Percentiles rank a stretch among this genome's conserved stretches.
phyloP scores from a whole-genome alignment of 345 rosid species.

The Pugionium dolabratum region DNA sequence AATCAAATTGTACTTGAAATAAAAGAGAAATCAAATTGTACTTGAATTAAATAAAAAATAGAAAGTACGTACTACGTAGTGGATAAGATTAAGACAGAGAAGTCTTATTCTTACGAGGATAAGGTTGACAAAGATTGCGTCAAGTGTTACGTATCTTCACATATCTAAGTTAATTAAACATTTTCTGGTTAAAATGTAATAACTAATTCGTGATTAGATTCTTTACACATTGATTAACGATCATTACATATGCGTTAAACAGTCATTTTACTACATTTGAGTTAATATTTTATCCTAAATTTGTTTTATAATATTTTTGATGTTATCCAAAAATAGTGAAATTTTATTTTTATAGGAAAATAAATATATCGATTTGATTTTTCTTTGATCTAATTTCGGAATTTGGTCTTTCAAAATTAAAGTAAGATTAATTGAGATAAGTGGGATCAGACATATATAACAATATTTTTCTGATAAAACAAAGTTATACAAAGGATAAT shows the following conservation, averaged over 20 bases:
- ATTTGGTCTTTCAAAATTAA: no score
- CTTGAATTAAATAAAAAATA: not conserved
- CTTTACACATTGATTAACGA: constrained; percentile 31
- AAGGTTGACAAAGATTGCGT: constrained; percentile 36
- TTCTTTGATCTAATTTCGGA: not conserved
- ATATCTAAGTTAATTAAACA: not conserved
- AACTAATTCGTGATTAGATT: not conserved
- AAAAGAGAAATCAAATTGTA: not conserved
- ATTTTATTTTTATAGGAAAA: no score
- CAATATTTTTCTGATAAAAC: constrained; percentile 6
- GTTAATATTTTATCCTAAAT: not conserved
- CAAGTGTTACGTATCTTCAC: constrained; percentile 25
- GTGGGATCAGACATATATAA: not conserved
- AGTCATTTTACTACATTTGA: not conserved
- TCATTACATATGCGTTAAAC: constrained; percentile 18
- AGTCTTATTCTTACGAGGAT: constrained; percentile 26
- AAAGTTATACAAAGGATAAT: not conserved
- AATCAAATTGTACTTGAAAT: not conserved
- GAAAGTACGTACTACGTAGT: constrained; percentile 28
- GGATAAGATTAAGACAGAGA: constrained; percentile 37
- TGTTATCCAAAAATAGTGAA: no score
- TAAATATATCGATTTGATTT: no score
- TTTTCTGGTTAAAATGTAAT: not conserved
- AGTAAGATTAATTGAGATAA: not conserved
- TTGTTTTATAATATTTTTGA: not conserved